Conservation (phyloP, 225 moss, liverwort and hornwort species). For the Bryum argenteum region DNA sequence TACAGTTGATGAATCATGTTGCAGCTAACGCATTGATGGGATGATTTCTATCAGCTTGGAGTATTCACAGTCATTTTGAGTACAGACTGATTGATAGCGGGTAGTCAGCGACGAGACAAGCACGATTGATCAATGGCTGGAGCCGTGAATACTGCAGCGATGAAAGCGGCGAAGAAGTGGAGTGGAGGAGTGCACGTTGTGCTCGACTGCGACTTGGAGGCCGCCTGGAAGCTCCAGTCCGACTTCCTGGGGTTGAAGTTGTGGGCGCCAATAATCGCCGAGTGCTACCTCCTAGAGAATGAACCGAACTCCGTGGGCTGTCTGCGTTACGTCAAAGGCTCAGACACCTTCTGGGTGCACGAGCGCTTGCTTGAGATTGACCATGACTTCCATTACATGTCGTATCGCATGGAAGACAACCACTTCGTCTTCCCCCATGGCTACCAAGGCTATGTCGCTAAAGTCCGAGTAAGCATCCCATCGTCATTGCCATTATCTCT, state of each 20-base stretch:
- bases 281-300: slow-evolving; percentile 37
- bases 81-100: too few species aligned
- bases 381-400: slow-evolving; percentile 39
- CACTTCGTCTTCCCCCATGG: slow-evolving; percentile 57
- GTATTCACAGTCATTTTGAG: too few species aligned
- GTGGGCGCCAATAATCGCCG: slow-evolving; percentile 48
- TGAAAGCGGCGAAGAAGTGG: slow-evolving; percentile 37
- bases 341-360: slow-evolving; percentile 46
- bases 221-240: slow-evolving; percentile 53
- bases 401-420: slow-evolving; percentile 66
- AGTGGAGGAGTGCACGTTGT: slow-evolving; percentile 49
- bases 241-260: slow-evolving; percentile 54
- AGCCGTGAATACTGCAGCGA: background rate
- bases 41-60: too few species aligned
- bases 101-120: too few species aligned
- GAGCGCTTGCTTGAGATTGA: slow-evolving; percentile 67
- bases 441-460: slow-evolving; percentile 43
- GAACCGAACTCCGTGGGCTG: slow-evolving; percentile 47
- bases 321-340: slow-evolving; percentile 50
- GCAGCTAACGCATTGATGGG: too few species aligned
- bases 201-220: slow-evolving; percentile 47
- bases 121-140: background rate
- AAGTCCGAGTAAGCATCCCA: slow-evolving; percentile 38
- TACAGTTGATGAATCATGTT: too few species aligned
- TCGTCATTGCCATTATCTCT: too few species aligned